Conservation (phyloP, 2,329 filamentous ascomycete genomes). For the Monosporascus sp. region DNA sequence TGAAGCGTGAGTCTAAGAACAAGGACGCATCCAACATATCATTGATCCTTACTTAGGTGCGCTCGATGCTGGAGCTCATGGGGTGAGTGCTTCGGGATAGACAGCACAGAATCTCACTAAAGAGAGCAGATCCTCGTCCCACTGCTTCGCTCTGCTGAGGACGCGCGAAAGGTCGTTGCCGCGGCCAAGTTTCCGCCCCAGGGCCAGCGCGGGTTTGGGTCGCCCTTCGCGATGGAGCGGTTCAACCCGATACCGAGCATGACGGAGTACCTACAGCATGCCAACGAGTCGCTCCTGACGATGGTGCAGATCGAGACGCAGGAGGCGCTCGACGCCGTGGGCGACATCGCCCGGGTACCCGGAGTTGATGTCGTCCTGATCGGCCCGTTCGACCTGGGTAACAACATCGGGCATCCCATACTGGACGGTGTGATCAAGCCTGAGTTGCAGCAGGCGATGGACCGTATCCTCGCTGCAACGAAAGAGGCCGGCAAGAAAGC, state of each 20-base stretch:
- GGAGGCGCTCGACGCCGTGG: slow-evolving; percentile 55
- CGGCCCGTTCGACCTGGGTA: slow-evolving; percentile 62
- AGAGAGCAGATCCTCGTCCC: slow-evolving; percentile 43
- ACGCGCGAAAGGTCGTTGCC: slow-evolving; percentile 43
- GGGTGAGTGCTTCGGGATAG: slow-evolving; percentile 30
- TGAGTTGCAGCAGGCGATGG: slow-evolving; percentile 55
- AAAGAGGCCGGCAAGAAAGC: slow-evolving; percentile 60
- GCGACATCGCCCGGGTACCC: slow-evolving; percentile 55
- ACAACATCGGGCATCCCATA: slow-evolving; percentile 58
- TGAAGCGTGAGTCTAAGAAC: slow-evolving; percentile 44
- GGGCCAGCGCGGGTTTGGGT: slow-evolving; percentile 51
- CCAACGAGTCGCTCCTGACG: slow-evolving; percentile 53
- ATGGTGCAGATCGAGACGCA: slow-evolving; percentile 65
- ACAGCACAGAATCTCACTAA: slow-evolving; percentile 1
- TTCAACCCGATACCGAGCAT: slow-evolving; percentile 43
- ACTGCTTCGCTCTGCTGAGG: slow-evolving; percentile 48
- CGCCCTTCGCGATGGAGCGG: slow-evolving; percentile 47
- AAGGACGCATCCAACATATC: background rate
- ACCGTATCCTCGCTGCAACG: slow-evolving; percentile 51
- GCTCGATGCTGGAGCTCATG: slow-evolving; percentile 53
- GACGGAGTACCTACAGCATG: slow-evolving; percentile 51
- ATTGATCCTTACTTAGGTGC: slow-evolving; percentile 37
- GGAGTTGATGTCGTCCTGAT: slow-evolving; percentile 61
- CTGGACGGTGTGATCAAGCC: slow-evolving; percentile 54
- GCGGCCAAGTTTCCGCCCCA: slow-evolving; percentile 52